Evolutionary conservation across 257 asterid genomes (phyloP).

Genomic region (Rauvolfia tetraphylla): DNA sequence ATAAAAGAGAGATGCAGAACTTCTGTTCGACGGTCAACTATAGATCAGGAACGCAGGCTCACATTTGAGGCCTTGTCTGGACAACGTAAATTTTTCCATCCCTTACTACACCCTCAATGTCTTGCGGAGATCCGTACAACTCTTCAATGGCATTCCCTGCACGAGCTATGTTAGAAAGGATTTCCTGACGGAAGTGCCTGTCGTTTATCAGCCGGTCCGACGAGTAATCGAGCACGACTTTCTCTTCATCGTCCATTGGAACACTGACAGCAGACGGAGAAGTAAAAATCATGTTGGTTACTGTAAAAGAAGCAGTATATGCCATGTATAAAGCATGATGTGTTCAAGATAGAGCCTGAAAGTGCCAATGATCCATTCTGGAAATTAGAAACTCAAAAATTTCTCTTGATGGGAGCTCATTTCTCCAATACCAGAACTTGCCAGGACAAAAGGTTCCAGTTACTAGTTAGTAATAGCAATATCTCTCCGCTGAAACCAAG

Average conservation of each 20-base stretch:
- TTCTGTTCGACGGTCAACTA: neutral
- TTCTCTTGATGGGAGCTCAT: neutral
- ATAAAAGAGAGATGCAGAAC: neutral
- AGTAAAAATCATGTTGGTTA: neutral
- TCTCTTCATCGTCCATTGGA: constrained; percentile 92
- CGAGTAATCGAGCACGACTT: constrained; percentile 77
- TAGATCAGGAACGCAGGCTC: constrained; percentile 21
- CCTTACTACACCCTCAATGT: constrained; percentile 88
- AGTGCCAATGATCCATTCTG: neutral
- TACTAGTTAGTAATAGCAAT: neutral
- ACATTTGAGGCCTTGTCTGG: constrained; percentile 97
- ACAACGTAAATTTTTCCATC: constrained; percentile 88
- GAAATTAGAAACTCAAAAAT: too few relatives aligned
- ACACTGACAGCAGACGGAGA: constrained; percentile 50
- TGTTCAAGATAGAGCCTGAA: neutral
- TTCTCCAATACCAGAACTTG: neutral
- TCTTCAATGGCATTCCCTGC: constrained; percentile 87
- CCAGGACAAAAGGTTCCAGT: neutral
- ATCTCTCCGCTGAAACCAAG: too few relatives aligned
- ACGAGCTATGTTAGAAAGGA: constrained; percentile 73
- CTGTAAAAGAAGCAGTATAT: neutral
- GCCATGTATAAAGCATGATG: neutral
- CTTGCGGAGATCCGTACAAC: constrained; percentile 86
- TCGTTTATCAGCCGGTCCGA: constrained; percentile 67
- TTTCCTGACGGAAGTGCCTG: constrained; percentile 51